Percentiles rank a stretch among this genome's conserved stretches.
Evolutionary conservation across 2,329 filamentous ascomycete species (phyloP).

Genomic region (Xylariaceae sp.): DNA sequence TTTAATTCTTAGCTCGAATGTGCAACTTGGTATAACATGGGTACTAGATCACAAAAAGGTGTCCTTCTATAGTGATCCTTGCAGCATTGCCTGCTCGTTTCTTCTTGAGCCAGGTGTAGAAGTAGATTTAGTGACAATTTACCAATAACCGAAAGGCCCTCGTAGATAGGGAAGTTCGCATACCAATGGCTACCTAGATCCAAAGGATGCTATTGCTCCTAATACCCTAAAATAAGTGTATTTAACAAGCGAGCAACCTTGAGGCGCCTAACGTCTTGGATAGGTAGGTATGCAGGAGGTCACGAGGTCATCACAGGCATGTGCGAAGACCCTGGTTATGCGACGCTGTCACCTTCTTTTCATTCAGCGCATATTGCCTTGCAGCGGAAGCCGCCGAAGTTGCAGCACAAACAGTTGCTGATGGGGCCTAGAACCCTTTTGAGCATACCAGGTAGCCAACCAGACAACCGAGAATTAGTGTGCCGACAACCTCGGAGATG

Average conservation of each 20-base stretch:
- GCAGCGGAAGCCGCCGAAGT: constrained; percentile 35
- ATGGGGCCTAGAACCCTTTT: constrained; percentile 14
- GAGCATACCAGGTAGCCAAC: constrained; percentile 14
- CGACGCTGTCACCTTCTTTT: constrained; percentile 28
- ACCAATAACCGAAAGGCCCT: too few species aligned
- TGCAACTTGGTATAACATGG: too few species aligned
- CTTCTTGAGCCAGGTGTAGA: background rate
- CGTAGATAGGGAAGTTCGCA: too few species aligned
- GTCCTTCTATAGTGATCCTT: too few species aligned
- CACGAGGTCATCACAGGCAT: constrained; percentile 33
- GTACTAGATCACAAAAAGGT: too few species aligned
- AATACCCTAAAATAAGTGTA: too few species aligned
- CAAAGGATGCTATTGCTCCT: too few species aligned
- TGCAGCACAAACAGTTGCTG: constrained; percentile 7
- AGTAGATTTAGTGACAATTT: background rate
- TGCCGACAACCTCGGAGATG: constrained; percentile 13
- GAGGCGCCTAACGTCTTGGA: background rate
- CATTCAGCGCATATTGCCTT: constrained; percentile 30
- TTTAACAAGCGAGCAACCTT: too few species aligned
- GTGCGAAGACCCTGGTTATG: constrained; percentile 25
- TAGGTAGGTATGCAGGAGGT: constrained; percentile 29
- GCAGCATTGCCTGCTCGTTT: background rate
- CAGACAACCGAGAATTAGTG: too few species aligned
- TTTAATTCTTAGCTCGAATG: too few species aligned
- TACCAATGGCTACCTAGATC: too few species aligned